A percentile compares a stretch with the other conserved stretches of the same genome.
Conservation (phyloP, 345 rosid species). For the Conringia planisiliqua region DNA sequence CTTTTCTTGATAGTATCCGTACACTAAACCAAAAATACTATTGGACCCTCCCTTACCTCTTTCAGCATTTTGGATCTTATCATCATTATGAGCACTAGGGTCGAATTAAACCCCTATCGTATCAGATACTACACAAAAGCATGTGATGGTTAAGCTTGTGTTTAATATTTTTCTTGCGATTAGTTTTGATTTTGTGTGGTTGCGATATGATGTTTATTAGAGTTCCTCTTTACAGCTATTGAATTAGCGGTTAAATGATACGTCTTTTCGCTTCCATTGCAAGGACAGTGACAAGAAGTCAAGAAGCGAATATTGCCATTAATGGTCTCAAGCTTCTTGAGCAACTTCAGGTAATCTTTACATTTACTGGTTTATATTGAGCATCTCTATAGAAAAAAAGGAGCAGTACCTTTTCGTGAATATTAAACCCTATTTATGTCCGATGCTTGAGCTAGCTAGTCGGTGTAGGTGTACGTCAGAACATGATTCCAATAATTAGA, state of each 20-base stretch:
- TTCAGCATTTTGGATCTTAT: conserved; percentile 28
- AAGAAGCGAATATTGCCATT: conserved; percentile 21
- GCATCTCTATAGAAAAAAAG: conserved; percentile 20
- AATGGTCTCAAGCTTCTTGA: conserved; percentile 21
- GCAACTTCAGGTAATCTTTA: conserved; percentile 16
- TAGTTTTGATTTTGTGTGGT: neutral
- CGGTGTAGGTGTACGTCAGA: conserved; percentile 28
- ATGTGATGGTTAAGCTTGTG: conserved; percentile 22
- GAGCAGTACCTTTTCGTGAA: conserved; percentile 20
- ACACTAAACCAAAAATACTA: conserved; percentile 5
- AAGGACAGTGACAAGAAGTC: neutral
- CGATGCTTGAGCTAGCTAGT: conserved; percentile 18
- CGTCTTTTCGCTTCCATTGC: neutral
- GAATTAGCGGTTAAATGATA: neutral
- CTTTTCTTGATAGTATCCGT: conserved; percentile 21
- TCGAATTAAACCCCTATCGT: conserved; percentile 10
- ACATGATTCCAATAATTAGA: conserved; percentile 31
- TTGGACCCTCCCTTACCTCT: conserved; percentile 23
- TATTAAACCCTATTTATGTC: conserved; percentile 5
- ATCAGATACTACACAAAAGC: conserved; percentile 22
- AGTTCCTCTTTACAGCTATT: neutral
- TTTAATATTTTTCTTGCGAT: neutral
- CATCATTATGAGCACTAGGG: conserved; percentile 22
- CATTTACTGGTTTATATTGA: conserved; percentile 29
- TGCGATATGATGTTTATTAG: neutral